Base-by-base conservation (phyloP, 768 basidiomycete species). In the Lactifluus piperatus region DNA sequence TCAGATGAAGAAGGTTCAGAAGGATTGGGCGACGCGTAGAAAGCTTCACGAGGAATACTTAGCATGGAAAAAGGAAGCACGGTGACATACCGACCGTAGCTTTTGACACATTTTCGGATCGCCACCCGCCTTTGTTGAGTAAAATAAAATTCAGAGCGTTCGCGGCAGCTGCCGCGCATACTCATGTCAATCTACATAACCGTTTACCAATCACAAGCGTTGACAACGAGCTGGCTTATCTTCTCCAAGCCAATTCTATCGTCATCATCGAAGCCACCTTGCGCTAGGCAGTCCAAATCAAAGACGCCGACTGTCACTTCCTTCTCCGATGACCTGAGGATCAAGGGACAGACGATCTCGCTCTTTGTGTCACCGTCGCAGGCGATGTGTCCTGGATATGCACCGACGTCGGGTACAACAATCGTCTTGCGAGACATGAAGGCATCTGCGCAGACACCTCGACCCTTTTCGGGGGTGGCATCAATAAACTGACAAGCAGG, bases 281-380 rank as follows among this genome's bases (percentile, higher is more conserved):
- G 51, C 1, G 66, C 66, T 4, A 77, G 71, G 55, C 75, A 77
- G 62, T 81, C 79, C 6, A 81, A 36, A 49, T 65, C 64, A 44
- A 65, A 53, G 20, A 86, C 83, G n/a, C 84, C 84, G 47, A 65
- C 51, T 9, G 51, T 8, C 27, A 63, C 58, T 10, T 68, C 67
- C n/a, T 65, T 71, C 39, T 70, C 71, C 51, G 70, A 68, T 24
- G 57, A 53, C 34, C 61, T 63, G 39, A 77, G 64, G 46, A 84
- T 68, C 18, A 97, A 76, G 7, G 94, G 94, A 51, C 88, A 75
- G 24, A 97, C 94, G 51, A 97, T 83, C 70, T 98, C 95, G 66
- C 89, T 91, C 67, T 86, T 85, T 2, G 94, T 95, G 54, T 86
- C 83, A 22, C 84, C 89, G 65, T 97, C 94, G 68, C 95, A 97